phyloP scores from a whole-genome alignment of 345 rosid species.

The Trapa bicornis region DNA sequence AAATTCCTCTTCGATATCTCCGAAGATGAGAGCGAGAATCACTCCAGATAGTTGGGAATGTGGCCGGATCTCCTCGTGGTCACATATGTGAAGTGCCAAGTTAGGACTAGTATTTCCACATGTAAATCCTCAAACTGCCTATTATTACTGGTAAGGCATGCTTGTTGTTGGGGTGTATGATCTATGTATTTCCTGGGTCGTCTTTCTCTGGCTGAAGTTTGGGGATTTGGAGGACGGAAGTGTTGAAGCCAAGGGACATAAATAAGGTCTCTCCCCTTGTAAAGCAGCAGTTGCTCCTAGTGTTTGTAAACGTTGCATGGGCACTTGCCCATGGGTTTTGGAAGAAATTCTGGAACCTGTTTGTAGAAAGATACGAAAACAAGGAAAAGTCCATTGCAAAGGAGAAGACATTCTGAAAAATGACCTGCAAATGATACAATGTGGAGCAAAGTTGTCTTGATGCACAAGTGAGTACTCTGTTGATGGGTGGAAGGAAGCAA shows the following conservation, averaged over 20 bases:
- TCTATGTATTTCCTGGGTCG: neutral
- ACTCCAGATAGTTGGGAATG: slow-evolving; percentile 27
- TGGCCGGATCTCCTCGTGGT: neutral
- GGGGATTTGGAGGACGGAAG: slow-evolving; percentile 48
- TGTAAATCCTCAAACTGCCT: neutral
- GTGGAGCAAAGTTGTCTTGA: too few relatives aligned
- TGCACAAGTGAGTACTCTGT: too few relatives aligned
- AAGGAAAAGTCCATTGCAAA: neutral
- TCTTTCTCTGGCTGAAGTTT: neutral
- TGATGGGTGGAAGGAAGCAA: too few relatives aligned
- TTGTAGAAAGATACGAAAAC: neutral
- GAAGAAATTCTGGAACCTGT: neutral
- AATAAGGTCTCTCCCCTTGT: slow-evolving; percentile 16
- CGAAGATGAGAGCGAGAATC: slow-evolving; percentile 61
- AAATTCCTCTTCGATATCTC: slow-evolving; percentile 87
- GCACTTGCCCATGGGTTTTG: too few relatives aligned
- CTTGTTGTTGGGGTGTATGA: neutral
- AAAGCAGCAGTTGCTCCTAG: slow-evolving; percentile 7
- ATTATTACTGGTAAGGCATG: neutral
- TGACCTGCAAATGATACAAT: too few relatives aligned
- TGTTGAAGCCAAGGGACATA: slow-evolving; percentile 43
- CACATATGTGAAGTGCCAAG: neutral
- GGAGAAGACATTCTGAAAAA: too few relatives aligned
- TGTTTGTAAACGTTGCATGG: neutral
- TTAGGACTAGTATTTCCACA: neutral